These are phyloP conservation scores for Metarhizium humberi DNA, from an alignment of 2,329 filamentous ascomycete genomes.

Conservation along the genomic window DNA sequence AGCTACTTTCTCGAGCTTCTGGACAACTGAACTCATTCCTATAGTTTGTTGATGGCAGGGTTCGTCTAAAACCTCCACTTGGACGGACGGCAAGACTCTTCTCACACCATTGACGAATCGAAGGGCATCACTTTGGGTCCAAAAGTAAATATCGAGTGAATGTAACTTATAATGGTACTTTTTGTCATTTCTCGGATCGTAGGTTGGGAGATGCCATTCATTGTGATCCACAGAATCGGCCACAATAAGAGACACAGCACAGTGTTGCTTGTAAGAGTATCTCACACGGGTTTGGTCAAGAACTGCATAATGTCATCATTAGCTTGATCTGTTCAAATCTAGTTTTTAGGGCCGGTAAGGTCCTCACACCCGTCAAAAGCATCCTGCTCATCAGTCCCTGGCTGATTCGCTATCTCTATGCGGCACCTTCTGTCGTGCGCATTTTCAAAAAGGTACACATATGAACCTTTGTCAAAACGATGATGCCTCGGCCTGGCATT, in stretches of 20 bases:
- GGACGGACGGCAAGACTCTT: constrained; percentile 50
- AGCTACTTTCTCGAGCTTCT: constrained; percentile 62
- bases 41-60: constrained; percentile 40
- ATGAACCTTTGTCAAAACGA: constrained; percentile 71
- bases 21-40: constrained; percentile 60
- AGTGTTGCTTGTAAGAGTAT: constrained; percentile 68
- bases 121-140: constrained; percentile 63
- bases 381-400: constrained; percentile 68
- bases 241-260: constrained; percentile 58
- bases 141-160: constrained; percentile 70
- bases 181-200: constrained; percentile 62
- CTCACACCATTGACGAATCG: constrained; percentile 61
- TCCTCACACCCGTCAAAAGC: constrained; percentile 66
- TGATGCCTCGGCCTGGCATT: constrained; percentile 62
- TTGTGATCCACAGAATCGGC: constrained; percentile 42
- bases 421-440: constrained; percentile 56
- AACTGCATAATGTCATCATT: constrained; percentile 32
- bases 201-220: constrained; percentile 69
- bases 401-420: constrained; percentile 66
- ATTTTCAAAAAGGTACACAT: constrained; percentile 73
- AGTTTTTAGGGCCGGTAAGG: background rate
- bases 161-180: constrained; percentile 74
- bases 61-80: constrained; percentile 56
- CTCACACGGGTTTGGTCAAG: constrained; percentile 55
- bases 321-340: constrained; percentile 4